Base-by-base conservation (phyloP, 306 rosid species). In the Nissolia schottii region DNA sequence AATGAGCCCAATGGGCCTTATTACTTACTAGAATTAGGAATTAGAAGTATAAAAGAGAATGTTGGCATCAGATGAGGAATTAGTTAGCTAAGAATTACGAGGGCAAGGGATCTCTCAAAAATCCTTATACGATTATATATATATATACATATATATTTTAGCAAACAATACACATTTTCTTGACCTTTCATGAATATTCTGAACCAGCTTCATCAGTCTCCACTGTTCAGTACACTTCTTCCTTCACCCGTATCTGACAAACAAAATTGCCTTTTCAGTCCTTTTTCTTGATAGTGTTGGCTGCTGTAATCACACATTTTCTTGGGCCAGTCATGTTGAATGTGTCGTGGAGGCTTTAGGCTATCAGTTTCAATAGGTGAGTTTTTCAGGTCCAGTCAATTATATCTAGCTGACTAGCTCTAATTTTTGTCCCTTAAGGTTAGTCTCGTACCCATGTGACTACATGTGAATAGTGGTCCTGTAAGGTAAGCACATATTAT, bases 401-500 rank as follows among this genome's bases (percentile, higher is more conserved):
- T 63, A 20, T n/a, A 19, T 37, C 59, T 40, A 3, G 7, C 61
- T n/a, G 14, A 27, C 59, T 40, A 3, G 7, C 61, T 10, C 50
- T 66, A 35, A 46, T 27, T 73, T 49, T 58, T 40, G 45, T 54
- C 64, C 65, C 43, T 27, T 19, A 5, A 20, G 43, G 57, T 34
- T 45, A 48, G 20, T 63, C 61, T 70, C 25, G 12, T 6, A 49
- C 25, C 76, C 76, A 71, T 25, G 73, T 71, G 78, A 56, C 46
- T 13, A 23, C 64, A 78, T 34, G 78, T 71, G 82, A 50, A 58
- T 22, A 34, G 59, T 79, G 83, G 79, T 79, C 79, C 75, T 59
- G 11, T 54, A 14, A 78, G 11, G 22, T 20, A 22, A 71, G 23
- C 14, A 49, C 16, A 31, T n/a, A 19, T 61, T 28, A 19, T 28